A percentile compares a stretch with the other conserved stretches of the same genome.
Evolutionary conservation across 2,329 filamentous ascomycete genomes (phyloP).

Genomic region (Epichloe sibirici): DNA sequence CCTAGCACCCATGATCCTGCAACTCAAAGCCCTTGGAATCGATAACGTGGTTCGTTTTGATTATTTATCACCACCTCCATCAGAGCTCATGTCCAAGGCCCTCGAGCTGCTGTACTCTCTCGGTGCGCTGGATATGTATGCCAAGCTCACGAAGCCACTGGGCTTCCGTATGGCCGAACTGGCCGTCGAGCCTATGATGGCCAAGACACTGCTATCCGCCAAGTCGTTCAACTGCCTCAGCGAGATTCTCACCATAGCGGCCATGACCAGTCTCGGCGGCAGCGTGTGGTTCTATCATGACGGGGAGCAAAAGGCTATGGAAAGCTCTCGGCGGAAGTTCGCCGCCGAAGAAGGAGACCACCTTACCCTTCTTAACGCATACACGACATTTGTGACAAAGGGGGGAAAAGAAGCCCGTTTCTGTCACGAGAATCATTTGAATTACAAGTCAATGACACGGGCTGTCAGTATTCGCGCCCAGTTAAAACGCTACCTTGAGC

Average conservation of each 20-base stretch:
- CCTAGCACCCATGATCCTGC: constrained; percentile 74
- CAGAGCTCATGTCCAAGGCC: constrained; percentile 72
- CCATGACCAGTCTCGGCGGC: constrained; percentile 82
- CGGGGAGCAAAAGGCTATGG: constrained; percentile 61
- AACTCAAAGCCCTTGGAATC: constrained; percentile 88
- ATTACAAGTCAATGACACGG: constrained; percentile 70
- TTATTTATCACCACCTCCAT: constrained; percentile 75
- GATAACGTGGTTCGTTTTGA: constrained; percentile 89
- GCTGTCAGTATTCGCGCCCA: constrained; percentile 82
- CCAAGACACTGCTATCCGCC: constrained; percentile 70
- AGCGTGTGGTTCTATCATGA: constrained; percentile 74
- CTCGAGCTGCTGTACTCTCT: constrained; percentile 80
- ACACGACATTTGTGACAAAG: constrained; percentile 72
- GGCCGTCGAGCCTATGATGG: constrained; percentile 91
- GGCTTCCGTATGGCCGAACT: constrained; percentile 87
- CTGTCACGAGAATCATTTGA: constrained; percentile 76
- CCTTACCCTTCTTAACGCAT: constrained; percentile 85
- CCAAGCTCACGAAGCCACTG: constrained; percentile 80
- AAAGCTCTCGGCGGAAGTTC: constrained; percentile 67
- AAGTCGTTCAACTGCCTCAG: constrained; percentile 63
- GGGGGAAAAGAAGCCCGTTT: constrained; percentile 76
- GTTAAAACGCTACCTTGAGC: constrained; percentile 74
- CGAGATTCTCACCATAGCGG: constrained; percentile 83
- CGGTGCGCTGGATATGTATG: constrained; percentile 78
- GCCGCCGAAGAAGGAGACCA: constrained; percentile 91